Base-by-base conservation (phyloP, 208 protist genomes). In the Trypanosoma caninum region DNA sequence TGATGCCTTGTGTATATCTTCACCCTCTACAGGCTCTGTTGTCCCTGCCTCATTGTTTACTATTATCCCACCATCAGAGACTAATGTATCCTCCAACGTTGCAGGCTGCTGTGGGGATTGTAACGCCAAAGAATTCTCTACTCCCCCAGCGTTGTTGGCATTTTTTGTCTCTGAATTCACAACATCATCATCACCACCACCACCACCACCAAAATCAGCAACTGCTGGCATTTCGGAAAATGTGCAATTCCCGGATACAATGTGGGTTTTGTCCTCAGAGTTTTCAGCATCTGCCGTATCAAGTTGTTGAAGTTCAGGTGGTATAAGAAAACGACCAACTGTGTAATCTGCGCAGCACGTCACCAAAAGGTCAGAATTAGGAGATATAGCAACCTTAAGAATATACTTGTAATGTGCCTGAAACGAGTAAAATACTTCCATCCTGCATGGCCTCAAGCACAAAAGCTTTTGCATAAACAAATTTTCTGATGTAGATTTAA, bases 391-490 rank as follows among this genome's bases (percentile, higher is more conserved):
- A 20, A 89, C 82, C 25, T 83, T 83, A 14, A 94, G 73, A 41
- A 94, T 90, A 72, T 94, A 94, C 69, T 94, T 94, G 75, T 91
- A 87, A 59, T 94, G 87, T 30, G 87, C 81, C 71, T 89, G 81
- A 28, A 94, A 78, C 5, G 68, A 82, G 40, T 86, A 59, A 53
- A 94, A 94, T 16, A 78, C 66, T 55, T 94, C 74, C 69, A 91
- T 74, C 57, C 78, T 71, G 11, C 85, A 63, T 59, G 78, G 48
- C 47, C 84, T 59, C 37, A 58, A 60, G 27, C 84, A 45, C 3
- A 57, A 25, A 2, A 51, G 67, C 31, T 53, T 62, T 9, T 50
- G 55, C 2, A 41, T 27, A 3, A 66, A 56, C 0, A 62, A 59
- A 10, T 57, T 59, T 23, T 41, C 28, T 0, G 42, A 65, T 48